A percentile compares a stretch with the other conserved stretches of the same genome.
These are phyloP conservation scores for Podaxis pistillaris DNA, from an alignment of 768 basidiomycete genomes.

Conservation along the genomic window DNA sequence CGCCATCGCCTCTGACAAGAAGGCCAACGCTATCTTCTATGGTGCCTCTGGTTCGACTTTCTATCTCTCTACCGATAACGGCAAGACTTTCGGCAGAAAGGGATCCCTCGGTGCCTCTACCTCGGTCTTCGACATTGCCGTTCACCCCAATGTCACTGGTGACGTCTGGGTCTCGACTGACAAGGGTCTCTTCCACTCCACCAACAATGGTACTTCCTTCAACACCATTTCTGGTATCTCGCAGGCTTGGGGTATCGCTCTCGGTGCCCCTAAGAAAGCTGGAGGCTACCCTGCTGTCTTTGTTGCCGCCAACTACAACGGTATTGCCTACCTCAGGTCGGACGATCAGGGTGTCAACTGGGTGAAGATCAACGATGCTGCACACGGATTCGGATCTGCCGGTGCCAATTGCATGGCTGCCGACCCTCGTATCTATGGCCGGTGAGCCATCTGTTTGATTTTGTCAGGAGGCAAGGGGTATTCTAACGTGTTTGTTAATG, in stretches of 20 bases:
- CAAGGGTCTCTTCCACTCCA: constrained; percentile 55
- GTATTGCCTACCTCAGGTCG: constrained; percentile 52
- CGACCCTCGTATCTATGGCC: constrained; percentile 53
- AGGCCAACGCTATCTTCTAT: constrained; percentile 55
- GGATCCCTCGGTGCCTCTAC: constrained; percentile 48
- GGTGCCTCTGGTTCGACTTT: constrained; percentile 53
- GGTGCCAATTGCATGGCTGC: constrained; percentile 46
- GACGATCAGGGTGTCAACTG: constrained; percentile 56
- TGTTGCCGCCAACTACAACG: constrained; percentile 50
- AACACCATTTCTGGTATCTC: constrained; percentile 43
- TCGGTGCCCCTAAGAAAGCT: constrained; percentile 48
- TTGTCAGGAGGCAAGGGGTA: neutral
- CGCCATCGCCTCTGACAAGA: constrained; percentile 63
- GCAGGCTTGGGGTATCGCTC: constrained; percentile 56
- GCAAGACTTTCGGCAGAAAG: constrained; percentile 45
- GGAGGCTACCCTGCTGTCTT: constrained; percentile 55
- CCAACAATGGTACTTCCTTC: constrained; percentile 49
- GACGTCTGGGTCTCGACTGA: constrained; percentile 68
- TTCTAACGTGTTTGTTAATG: neutral
- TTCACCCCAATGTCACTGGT: constrained; percentile 51
- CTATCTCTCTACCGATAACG: constrained; percentile 60
- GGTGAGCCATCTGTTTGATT: constrained; percentile 32
- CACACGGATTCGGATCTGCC: constrained; percentile 56
- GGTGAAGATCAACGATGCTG: constrained; percentile 57
- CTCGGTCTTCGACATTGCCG: constrained; percentile 49